Base-by-base conservation (phyloP, 2,329 filamentous ascomycete genomes). In the Orbilia quercus region DNA sequence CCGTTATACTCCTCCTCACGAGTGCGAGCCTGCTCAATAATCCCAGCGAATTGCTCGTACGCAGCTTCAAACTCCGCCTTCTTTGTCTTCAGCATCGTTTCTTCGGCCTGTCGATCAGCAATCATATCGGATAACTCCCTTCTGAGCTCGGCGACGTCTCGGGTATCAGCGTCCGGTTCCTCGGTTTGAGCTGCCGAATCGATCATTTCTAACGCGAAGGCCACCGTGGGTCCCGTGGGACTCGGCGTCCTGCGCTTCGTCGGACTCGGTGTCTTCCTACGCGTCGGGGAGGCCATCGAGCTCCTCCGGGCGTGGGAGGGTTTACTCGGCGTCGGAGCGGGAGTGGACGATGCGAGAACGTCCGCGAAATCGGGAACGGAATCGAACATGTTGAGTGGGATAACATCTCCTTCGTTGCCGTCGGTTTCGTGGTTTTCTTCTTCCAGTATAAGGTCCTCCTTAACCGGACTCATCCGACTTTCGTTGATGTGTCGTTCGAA, bases 401-500 rank as follows among this genome's bases (percentile, higher is more conserved):
- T 28, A 28, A 73, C 50, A 55, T 48, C 40, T 14, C 28, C 28
- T 7, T 50, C 53, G 12, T 45, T 23, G 6, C 22, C 55, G 2
- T 66, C 40, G n/a, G 57, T 25, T 12, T 54, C 28, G 7, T 18
- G 9, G 2, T 55, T 50, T 7, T 34, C 45, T 59, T 67, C 63
- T 12, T 70, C 48, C 11, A 7, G 22, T 7, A 70, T 44, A 1
- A 44, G 53, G 34, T 70, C 45, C n/a, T 60, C 31, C 12, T 65
- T 62, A n/a, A 66, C 69, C 6, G 69, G 69, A 20, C 69, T 73
- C 69, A 66, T 60, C 55, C 69, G 42, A 31, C 53, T 60, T 31
- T 73, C 69, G 31, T 73, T 73, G 7, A 73, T 73, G 11, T 73
- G 69, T 34, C 60, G 25, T 38, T 73, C 69, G 18, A 73, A 73